Percentiles rank a stretch among this genome's conserved stretches.
Evolutionary conservation across 768 basidiomycete genomes (phyloP).

Genomic region (Leccinum obscurum): DNA sequence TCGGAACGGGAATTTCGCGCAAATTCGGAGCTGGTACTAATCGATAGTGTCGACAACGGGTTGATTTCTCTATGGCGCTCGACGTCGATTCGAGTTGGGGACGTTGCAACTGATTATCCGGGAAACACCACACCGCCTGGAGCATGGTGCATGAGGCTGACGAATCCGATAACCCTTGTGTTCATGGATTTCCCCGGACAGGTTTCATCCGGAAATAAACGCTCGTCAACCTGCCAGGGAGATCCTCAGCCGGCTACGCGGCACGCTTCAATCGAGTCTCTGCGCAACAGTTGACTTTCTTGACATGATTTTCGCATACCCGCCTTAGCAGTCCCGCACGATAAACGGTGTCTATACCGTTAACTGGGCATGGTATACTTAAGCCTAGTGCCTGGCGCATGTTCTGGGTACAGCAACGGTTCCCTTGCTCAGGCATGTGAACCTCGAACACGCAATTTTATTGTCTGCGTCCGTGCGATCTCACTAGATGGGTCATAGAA

Average conservation of each 20-base stretch:
- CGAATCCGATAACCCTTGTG: not conserved
- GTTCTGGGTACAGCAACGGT: conserved; percentile 5
- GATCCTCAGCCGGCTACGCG: not conserved
- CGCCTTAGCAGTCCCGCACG: conserved; percentile 6
- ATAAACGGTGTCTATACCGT: conserved; percentile 17
- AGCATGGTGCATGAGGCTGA: not conserved
- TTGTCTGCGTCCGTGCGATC: conserved; percentile 5
- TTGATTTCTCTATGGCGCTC: conserved; percentile 1
- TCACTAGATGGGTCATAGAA: not conserved
- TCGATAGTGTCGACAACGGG: not conserved
- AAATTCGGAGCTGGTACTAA: not conserved
- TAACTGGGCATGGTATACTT: conserved; percentile 9
- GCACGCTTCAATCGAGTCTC: not conserved
- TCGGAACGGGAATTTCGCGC: conserved; percentile 3
- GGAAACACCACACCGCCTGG: not conserved
- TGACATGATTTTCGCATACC: conserved; percentile 4
- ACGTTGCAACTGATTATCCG: not conserved
- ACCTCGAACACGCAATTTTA: conserved; percentile 1
- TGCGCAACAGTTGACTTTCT: not conserved
- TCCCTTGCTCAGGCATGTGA: conserved; percentile 10
- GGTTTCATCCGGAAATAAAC: not conserved
- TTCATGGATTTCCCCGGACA: not conserved
- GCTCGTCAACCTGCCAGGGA: not conserved
- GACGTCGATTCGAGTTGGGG: not conserved
- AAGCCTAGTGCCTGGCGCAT: conserved; percentile 11